Base-by-base conservation (phyloP, 208 protist species). In the Wallacemonas sp. region DNA sequence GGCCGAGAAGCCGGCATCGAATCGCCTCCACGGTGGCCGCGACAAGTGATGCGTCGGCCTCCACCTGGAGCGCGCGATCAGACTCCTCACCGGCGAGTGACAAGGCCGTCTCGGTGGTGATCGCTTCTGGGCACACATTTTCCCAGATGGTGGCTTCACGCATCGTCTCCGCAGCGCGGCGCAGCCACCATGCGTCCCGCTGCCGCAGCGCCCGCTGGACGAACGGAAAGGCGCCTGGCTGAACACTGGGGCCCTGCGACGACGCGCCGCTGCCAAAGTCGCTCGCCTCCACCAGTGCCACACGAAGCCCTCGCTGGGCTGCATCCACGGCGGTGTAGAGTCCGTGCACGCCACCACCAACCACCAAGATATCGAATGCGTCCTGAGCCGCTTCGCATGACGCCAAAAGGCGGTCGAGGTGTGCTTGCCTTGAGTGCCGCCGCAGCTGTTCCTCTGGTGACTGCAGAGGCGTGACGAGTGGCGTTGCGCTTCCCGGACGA, bases 311-410 rank as follows among this genome's bases (percentile, higher is more conserved):
- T 10, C 90, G 82, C 54, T 87, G 82, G 8, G 87, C 85, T 4
- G 90, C 90, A 45, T 95, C 90, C 6, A 95, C 81, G 17, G 90
- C 87, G 1, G 79, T 78, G 79, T 93, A 93, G 15, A 95, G 68
- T 1, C 87, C 90, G 0, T 45, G 76, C 6, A 87, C 59, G 13
- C 87, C 85, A 21, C 85, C 87, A 30, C 90, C 90, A 17, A 95
- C 39, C 4, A 96, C 76, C 38, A 92, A 72, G 3, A 94, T 67
- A 63, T 94, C 87, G 58, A 87, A 91, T 0, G 79, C 72, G 1
- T 72, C 34, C 17, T 66, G 22, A 3, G 33, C 59, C 1, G 52
- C 53, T 1, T 60, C 60, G 52, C 74, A 69, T 10, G 12, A 13
- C 9, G 38, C 48, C 32, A 27, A 29, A 1, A 12, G 58, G 22